Percentiles rank a stretch among this genome's conserved stretches.
Evolutionary conservation across 768 basidiomycete species (phyloP).

Genomic region (Rhodotorula sphaerocarpa): DNA sequence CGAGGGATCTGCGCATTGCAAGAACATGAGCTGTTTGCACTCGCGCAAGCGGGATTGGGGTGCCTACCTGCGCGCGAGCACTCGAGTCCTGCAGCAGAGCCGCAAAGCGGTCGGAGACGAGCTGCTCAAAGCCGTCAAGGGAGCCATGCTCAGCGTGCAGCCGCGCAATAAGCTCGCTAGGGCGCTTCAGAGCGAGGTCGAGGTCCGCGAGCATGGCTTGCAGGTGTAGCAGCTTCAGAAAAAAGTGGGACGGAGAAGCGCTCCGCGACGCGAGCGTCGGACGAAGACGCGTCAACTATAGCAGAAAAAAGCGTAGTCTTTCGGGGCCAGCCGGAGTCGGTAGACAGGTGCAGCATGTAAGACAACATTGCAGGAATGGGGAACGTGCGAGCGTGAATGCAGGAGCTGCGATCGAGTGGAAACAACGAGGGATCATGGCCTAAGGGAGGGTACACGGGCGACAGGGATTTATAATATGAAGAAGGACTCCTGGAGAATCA

Average conservation of each 20-base stretch:
- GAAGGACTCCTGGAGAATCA: too few relatives aligned
- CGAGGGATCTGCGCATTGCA: constrained; percentile 4
- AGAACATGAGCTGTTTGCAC: neutral
- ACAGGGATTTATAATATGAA: too few relatives aligned
- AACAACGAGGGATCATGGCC: too few relatives aligned
- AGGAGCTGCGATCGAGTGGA: too few relatives aligned
- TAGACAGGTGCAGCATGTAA: too few relatives aligned
- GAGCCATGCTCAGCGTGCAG: constrained; percentile 6
- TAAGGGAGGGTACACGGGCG: too few relatives aligned
- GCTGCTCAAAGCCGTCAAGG: constrained; percentile 25
- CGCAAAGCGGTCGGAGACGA: constrained; percentile 15
- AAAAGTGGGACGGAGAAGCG: neutral
- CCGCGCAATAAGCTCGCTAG: constrained; percentile 9
- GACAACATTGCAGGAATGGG: too few relatives aligned
- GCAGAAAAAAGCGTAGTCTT: too few relatives aligned
- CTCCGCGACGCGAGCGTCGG: neutral
- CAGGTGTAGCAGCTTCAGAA: neutral
- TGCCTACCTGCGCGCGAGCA: constrained; percentile 7
- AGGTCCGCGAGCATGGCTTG: constrained; percentile 17
- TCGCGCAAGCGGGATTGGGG: fast-evolving
- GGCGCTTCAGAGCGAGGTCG: constrained; percentile 20
- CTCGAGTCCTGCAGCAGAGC: neutral
- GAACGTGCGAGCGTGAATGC: too few relatives aligned
- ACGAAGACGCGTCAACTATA: neutral
- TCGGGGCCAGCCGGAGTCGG: too few relatives aligned